A percentile compares a stretch with the other conserved stretches of the same genome.
phyloP scores from a whole-genome alignment of 805 yeast genomes.

The Candida oleophila region DNA sequence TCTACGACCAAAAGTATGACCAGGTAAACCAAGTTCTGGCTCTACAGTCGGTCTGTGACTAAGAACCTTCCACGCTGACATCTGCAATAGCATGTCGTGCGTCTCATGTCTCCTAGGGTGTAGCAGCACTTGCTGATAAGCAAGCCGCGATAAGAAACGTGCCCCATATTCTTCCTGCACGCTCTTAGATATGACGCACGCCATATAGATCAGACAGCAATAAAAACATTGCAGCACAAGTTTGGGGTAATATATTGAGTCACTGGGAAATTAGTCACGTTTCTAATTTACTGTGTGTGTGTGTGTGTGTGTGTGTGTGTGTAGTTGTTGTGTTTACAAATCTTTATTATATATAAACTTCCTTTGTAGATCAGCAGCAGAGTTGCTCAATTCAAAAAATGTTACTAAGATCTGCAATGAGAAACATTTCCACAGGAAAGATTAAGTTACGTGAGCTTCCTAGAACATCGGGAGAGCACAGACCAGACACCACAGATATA shows the following conservation, averaged over 20 bases:
- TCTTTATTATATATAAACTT: no score
- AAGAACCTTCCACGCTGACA: no score
- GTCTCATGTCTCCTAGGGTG: no score
- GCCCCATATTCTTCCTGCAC: background rate
- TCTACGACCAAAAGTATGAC: no score
- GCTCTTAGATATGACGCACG: background rate
- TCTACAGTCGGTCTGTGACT: no score
- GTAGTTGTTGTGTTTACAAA: no score
- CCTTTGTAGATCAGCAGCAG: background rate
- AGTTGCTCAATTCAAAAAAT: background rate
- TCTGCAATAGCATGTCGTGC: no score
- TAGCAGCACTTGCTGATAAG: no score
- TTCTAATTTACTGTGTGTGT: background rate
- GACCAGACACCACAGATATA: background rate
- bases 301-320: background rate
- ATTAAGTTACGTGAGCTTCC: conserved; percentile 1
- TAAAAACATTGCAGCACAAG: background rate
- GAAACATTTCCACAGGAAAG: conserved; percentile 1
- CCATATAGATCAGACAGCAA: background rate
- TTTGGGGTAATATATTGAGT: background rate
- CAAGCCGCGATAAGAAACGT: background rate
- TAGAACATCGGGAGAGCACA: background rate
- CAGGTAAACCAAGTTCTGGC: no score
- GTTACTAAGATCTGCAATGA: conserved; percentile 3
- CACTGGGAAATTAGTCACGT: background rate